Evolutionary conservation across 192 early-diverging fungal species (phyloP).

Genomic region (Coemansia sp.): DNA sequence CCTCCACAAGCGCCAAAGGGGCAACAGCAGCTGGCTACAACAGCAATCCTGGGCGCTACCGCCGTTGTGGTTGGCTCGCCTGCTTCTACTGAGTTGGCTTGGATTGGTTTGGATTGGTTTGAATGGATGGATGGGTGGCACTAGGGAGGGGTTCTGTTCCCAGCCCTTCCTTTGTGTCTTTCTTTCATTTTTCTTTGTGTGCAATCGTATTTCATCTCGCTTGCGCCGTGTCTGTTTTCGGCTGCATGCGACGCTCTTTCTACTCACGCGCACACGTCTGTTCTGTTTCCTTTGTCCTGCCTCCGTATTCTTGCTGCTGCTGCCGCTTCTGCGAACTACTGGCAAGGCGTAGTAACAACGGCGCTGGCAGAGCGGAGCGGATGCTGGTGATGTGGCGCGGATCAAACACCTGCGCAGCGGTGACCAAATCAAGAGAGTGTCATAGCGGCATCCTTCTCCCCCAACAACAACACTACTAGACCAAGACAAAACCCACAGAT

Average conservation of each 20-base stretch:
- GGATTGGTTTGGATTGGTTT: not conserved
- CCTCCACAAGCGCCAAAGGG: too few species aligned
- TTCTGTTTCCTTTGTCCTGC: not conserved
- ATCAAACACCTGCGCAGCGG: conserved; percentile 3
- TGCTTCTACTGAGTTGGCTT: not conserved
- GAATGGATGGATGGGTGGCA: not conserved
- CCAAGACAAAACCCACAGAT: too few species aligned
- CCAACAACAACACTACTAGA: not conserved
- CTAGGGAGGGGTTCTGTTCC: not conserved
- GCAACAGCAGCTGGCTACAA: not conserved
- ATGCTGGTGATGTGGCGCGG: not conserved
- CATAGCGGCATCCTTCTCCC: not conserved
- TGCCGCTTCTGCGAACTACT: not conserved
- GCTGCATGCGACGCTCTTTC: too few species aligned
- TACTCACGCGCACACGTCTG: not conserved
- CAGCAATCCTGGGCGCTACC: not conserved
- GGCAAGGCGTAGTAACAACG: too few species aligned
- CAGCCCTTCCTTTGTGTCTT: not conserved
- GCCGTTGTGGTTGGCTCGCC: not conserved
- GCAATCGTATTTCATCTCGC: conserved; percentile 1
- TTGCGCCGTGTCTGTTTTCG: not conserved
- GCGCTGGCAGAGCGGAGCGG: not conserved
- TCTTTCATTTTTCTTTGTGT: not conserved
- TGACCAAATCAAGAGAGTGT: not conserved
- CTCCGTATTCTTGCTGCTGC: not conserved